Percentiles rank a stretch among this genome's conserved stretches.
Conservation (phyloP, 2,329 filamentous ascomycete genomes). For the Chalaropsis thielavioides region DNA sequence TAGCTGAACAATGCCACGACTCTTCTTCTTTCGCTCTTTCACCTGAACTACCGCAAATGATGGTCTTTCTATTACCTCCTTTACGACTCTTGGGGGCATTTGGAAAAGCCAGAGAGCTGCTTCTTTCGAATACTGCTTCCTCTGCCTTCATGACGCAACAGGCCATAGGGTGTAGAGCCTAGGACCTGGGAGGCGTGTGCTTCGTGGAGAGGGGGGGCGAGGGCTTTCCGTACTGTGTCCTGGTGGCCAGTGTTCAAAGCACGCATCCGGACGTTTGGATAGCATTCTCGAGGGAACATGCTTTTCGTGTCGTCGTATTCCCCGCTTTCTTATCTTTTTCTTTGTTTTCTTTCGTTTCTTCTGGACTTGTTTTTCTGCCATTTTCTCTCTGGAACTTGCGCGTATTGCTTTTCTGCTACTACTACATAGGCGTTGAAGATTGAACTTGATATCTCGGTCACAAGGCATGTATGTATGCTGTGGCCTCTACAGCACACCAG, state of each 20-base stretch:
- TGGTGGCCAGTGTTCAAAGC: background rate
- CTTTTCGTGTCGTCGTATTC: slow-evolving; percentile 4
- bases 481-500: background rate
- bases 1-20: slow-evolving; percentile 36
- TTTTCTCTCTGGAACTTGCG: slow-evolving; percentile 21
- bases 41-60: slow-evolving; percentile 14
- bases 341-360: slow-evolving; percentile 10
- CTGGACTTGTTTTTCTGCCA: slow-evolving; percentile 22
- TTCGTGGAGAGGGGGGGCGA: too few relatives aligned
- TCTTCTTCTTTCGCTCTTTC: slow-evolving; percentile 1
- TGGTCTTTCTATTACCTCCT: slow-evolving; percentile 8
- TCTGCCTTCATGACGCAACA: background rate
- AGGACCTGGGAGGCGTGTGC: background rate
- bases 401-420: slow-evolving; percentile 21
- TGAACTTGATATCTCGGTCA: slow-evolving; percentile 18
- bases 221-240: background rate
- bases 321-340: slow-evolving; percentile 20
- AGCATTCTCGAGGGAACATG: background rate
- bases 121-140: background rate
- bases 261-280: background rate
- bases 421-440: slow-evolving; percentile 29
- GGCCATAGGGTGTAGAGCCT: background rate
- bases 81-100: slow-evolving; percentile 14
- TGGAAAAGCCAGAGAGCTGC: background rate
- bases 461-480: background rate